Percentiles rank a stretch among this genome's conserved stretches.
Evolutionary conservation across 129 eudicot genomes (phyloP).

Genomic region (Lactuca sativa): DNA sequence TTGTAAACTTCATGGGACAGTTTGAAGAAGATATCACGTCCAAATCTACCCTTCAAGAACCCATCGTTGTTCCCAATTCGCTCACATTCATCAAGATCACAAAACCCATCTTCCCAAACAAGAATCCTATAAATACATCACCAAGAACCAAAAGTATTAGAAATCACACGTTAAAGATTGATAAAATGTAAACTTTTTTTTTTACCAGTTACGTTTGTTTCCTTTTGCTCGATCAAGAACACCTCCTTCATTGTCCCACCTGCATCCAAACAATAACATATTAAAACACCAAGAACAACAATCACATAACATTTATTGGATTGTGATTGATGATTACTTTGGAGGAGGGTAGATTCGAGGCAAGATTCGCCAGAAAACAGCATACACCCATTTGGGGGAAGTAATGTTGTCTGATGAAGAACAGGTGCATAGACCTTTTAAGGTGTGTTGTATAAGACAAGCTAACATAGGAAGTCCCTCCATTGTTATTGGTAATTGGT

Average conservation of each 20-base stretch:
- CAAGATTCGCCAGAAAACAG: constrained; percentile 78
- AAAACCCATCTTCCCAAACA: constrained; percentile 91
- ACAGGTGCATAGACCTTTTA: constrained; percentile 62
- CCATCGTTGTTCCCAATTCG: constrained; percentile 44
- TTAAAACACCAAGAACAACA: neutral
- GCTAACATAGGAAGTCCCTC: constrained; percentile 85
- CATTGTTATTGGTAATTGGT: constrained; percentile 46
- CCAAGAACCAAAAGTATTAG: constrained; percentile 9
- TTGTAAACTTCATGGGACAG: constrained; percentile 84
- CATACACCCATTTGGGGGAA: constrained; percentile 72
- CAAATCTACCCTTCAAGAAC: constrained; percentile 47
- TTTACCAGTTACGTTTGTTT: constrained; percentile 80
- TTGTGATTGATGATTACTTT: constrained; percentile 41
- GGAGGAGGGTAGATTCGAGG: constrained; percentile 93
- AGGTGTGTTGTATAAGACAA: constrained; percentile 83
- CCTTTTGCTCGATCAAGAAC: constrained; percentile 67
- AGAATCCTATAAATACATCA: constrained; percentile 65
- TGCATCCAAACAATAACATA: constrained; percentile 30
- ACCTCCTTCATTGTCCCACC: constrained; percentile 82
- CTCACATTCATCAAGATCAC: constrained; percentile 74
- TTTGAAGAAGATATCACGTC: constrained; percentile 82
- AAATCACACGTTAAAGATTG: constrained; percentile 5
- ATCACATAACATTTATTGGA: neutral
- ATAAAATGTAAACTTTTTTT: neutral
- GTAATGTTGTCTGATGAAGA: constrained; percentile 28